Percentiles rank a stretch among this genome's conserved stretches.
These are phyloP conservation scores for Escallonia herrerae DNA, from an alignment of 129 eudicot genomes.

Conservation along the genomic window DNA sequence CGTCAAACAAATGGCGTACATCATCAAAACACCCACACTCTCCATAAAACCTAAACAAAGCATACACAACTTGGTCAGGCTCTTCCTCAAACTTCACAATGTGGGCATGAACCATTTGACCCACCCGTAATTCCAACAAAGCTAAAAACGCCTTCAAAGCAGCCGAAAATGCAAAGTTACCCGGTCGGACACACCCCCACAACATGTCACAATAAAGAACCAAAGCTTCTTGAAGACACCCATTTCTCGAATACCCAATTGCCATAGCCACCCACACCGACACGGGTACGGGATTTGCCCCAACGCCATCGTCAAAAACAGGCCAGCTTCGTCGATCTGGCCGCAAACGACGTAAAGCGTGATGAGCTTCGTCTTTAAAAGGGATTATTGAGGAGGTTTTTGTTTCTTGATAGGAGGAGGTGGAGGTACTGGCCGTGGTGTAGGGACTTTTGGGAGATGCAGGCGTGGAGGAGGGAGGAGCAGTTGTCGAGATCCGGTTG, in stretches of 20 bases:
- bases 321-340: conserved; percentile 30
- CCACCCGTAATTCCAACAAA: conserved; percentile 15
- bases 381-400: conserved; percentile 28
- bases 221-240: conserved; percentile 21
- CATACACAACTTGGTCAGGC: conserved; percentile 38
- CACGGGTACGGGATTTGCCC: neutral
- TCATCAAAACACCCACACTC: conserved; percentile 34
- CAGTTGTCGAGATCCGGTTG: conserved; percentile 19
- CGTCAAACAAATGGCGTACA: conserved; percentile 31
- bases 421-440: conserved; percentile 32
- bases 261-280: conserved; percentile 39
- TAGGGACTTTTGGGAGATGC: conserved; percentile 30
- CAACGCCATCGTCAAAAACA: conserved; percentile 11
- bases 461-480: conserved; percentile 27
- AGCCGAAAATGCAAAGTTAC: conserved; percentile 34
- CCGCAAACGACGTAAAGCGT: conserved; percentile 35
- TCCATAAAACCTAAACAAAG: conserved; percentile 25
- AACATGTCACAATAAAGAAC: conserved; percentile 30
- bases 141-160: conserved; percentile 31
- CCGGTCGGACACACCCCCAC: conserved; percentile 16
- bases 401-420: conserved; percentile 20
- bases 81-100: conserved; percentile 24
- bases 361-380: conserved; percentile 23
- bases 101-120: conserved; percentile 33
- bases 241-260: conserved; percentile 37